Evolutionary conservation across 345 rosid genomes (phyloP), one percentile per base, ranked within the genome.

Genomic region (Eucalyptus leucophloia): DNA sequence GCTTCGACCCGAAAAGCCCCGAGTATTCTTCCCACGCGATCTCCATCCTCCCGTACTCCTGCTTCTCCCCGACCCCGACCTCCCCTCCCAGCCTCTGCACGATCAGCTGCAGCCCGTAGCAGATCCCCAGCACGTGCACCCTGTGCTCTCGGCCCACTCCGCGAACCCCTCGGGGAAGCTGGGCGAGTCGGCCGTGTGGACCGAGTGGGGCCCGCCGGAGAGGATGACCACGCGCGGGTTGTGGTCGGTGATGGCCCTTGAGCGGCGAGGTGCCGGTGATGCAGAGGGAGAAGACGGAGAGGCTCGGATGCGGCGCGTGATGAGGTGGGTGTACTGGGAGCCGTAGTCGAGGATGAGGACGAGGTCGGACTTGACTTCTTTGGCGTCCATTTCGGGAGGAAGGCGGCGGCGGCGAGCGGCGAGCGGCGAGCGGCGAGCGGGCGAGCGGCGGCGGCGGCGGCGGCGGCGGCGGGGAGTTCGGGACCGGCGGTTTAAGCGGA

Each of bases 21-120:
- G 80, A 80, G 86, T 83, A 91, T 32, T 90, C 88, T 80, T 89
- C 93, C 49, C 96, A 99, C 88, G 44, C 94, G 92, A 97, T 95
- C 94, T 97, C 98, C 99, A 97, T 98, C 92, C 95, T 94, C 92
- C 99, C 99, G 86, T 98, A 98, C 92, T 97, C 99, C 93, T 97
- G 98, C 89, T 92, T 95, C 86, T 94, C 96, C 81, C 99, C 98
- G 54, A 94, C 93, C 89, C 91, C 90, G 16, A 98, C 98, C 53
- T 92, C 94, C 45, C 99, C 99, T 1, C 98, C 99, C 80, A 98
- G 92, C 88, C 91, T 96, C 93, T 96, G 97, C 90, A 97, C 99
- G 87, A 97, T 89, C 93, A 98, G 85, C 56, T 98, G 99, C 91
- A 98, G 90, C 65, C 98, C 99, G 37, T 98, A 98, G 86, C 99